Base-by-base conservation (phyloP, 495 filamentous ascomycete genomes). In the Cercophora scortea region DNA sequence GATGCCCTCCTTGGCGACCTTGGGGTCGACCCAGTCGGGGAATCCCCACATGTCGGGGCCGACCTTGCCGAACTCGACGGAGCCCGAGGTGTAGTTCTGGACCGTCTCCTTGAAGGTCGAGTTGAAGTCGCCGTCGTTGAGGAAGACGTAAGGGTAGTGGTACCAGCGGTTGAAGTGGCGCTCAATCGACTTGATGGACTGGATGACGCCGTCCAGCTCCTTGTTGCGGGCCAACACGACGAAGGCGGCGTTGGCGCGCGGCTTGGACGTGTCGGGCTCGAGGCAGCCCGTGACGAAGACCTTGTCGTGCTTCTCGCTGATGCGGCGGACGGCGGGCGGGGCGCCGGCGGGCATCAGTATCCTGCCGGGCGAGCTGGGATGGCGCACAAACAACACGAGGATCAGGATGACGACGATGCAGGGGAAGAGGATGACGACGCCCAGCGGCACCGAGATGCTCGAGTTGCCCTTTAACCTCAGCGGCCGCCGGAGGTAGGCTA, bases 101-200 rank as follows among this genome's bases (percentile, higher is more conserved):
- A 99, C 83, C 0, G 82, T 85, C 45, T 89, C 87, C 69, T 87
- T 92, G 79, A 99, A 99, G 5, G 84, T 87, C 59, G 84, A 77
- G 67, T 96, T 88, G 79, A 99, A 99, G 45, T 96, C 91, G 32
- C 84, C 94, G 63, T 99, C 93, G 68, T 99, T 99, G 55, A 99
- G 75, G 72, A 99, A 99, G 51, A 99, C 94, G 68, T 97, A 99
- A 32, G 93, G 93, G 67, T 99, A 99, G 68, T 96, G 79, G 67
- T 90, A 99, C 94, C 94, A 97, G 53, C 92, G 82, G 71, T 99
- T 99, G 81, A 99, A 99, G 66, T 99, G 93, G 54, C 93, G 81
- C 74, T 99, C 93, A 57, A 99, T 93, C 47, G 91, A 96, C 75
- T 96, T 96, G 57, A 99, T 79, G 8, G 91, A 96, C 72, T 96